Evolutionary conservation across 768 basidiomycete species (phyloP).

Genomic region (Leucocoprinus birnbaumii): DNA sequence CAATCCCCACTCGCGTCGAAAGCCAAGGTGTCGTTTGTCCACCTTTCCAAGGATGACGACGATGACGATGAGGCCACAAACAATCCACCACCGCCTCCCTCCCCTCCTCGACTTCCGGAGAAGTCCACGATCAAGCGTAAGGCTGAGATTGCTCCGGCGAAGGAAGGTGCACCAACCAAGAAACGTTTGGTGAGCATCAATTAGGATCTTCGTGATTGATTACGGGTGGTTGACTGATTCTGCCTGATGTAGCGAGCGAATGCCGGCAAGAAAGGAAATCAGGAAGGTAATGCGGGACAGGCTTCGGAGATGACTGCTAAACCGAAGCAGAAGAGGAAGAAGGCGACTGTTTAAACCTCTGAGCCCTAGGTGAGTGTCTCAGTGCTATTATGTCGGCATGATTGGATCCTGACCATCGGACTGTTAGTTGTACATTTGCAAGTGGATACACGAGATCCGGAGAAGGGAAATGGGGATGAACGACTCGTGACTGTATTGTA

Average conservation of each 20-base stretch:
- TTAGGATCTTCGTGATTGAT: neutral
- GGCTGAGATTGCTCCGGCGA: neutral
- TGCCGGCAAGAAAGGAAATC: neutral
- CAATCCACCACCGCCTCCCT: neutral
- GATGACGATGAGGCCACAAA: constrained; percentile 6
- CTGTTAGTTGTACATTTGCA: too few relatives aligned
- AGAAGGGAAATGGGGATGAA: too few relatives aligned
- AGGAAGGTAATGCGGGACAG: neutral
- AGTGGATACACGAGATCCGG: too few relatives aligned
- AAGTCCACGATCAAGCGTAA: neutral
- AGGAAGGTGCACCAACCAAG: neutral
- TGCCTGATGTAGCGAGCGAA: neutral
- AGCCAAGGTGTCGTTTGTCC: constrained; percentile 1
- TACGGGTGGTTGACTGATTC: neutral
- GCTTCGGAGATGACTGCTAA: neutral
- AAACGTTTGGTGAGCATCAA: constrained; percentile 4
- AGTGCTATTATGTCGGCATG: too few relatives aligned
- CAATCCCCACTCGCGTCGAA: constrained; percentile 5
- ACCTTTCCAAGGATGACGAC: neutral
- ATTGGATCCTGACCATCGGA: too few relatives aligned
- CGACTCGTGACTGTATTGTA: too few relatives aligned
- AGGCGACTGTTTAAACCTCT: neutral
- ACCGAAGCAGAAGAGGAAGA: constrained; percentile 5
- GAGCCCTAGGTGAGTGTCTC: too few relatives aligned
- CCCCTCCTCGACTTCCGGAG: too few relatives aligned